Evolutionary conservation across 2,329 filamentous ascomycete species (phyloP).

Genomic region (Chaetomiaceae sp.): DNA sequence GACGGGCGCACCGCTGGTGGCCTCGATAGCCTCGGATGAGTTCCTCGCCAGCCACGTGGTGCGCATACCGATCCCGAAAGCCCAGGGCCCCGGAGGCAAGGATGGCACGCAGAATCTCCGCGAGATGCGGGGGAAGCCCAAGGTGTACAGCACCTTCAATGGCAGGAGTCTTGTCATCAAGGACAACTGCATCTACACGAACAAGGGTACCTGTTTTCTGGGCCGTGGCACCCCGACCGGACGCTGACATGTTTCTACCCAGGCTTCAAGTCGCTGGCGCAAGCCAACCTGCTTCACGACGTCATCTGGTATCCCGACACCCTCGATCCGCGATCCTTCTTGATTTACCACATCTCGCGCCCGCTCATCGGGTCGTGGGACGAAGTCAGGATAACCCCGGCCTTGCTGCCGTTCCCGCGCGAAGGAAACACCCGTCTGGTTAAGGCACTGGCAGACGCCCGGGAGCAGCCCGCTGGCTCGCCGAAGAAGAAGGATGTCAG

Average conservation of each 20-base stretch:
- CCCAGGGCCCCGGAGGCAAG: constrained; percentile 49
- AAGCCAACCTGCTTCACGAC: constrained; percentile 82
- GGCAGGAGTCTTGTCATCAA: constrained; percentile 91
- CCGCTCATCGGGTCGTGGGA: constrained; percentile 83
- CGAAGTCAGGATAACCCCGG: constrained; percentile 65
- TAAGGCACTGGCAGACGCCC: constrained; percentile 31
- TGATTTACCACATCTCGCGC: constrained; percentile 91
- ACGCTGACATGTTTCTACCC: constrained; percentile 11
- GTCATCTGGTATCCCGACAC: constrained; percentile 82
- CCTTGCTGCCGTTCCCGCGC: constrained; percentile 48
- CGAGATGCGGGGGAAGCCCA: constrained; percentile 87
- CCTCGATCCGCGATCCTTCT: constrained; percentile 88
- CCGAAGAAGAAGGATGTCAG: constrained; percentile 85
- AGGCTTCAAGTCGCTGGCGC: constrained; percentile 90
- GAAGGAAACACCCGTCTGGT: constrained; percentile 21
- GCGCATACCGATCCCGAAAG: constrained; percentile 62
- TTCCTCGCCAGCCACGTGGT: constrained; percentile 96
- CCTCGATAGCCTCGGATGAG: constrained; percentile 84
- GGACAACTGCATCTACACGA: constrained; percentile 87
- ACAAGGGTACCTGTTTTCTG: constrained; percentile 64
- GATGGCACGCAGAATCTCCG: constrained; percentile 62
- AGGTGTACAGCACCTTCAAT: constrained; percentile 89
- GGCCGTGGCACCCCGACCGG: not conserved
- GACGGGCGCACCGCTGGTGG: constrained; percentile 68
- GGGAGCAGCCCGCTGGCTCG: constrained; percentile 43